phyloP scores from a whole-genome alignment of 2,329 filamentous ascomycete genomes.

The Alternaria sp. region DNA sequence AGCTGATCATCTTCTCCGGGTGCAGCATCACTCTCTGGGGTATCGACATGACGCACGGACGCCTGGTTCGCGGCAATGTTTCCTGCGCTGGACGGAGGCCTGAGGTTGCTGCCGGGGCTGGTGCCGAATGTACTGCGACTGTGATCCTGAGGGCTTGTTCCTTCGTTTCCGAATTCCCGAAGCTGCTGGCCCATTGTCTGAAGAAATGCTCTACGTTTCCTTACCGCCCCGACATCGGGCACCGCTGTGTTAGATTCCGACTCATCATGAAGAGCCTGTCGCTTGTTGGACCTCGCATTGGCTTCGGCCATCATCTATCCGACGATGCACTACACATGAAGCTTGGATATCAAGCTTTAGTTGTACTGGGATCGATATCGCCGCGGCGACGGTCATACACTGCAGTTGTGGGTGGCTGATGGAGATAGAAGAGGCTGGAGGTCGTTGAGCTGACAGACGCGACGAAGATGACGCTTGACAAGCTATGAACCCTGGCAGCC shows the following conservation, averaged over 20 bases:
- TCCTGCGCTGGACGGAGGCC: slow-evolving; percentile 11
- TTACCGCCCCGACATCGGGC: slow-evolving; percentile 7
- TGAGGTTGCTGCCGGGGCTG: slow-evolving; percentile 15
- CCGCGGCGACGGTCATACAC: not conserved
- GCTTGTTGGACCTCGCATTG: slow-evolving; percentile 20
- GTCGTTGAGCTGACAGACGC: not conserved
- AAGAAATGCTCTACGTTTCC: slow-evolving; percentile 30
- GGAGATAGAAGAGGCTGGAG: not conserved
- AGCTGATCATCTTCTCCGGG: slow-evolving; percentile 30
- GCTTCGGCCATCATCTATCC: slow-evolving; percentile 21
- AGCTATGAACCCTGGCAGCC: not conserved
- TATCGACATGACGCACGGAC: slow-evolving; percentile 12
- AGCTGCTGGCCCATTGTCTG: slow-evolving; percentile 36
- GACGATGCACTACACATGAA: not conserved
- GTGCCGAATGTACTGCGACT: slow-evolving; percentile 23
- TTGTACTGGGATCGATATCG: not conserved
- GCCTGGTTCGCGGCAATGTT: slow-evolving; percentile 2
- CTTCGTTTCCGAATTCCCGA: slow-evolving; percentile 30
- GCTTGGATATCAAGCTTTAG: not conserved
- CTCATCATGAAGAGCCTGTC: slow-evolving; percentile 16
- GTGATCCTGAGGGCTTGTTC: slow-evolving; percentile 27
- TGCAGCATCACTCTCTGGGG: slow-evolving; percentile 23
- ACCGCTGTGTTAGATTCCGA: not conserved
- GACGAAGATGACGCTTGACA: not conserved
- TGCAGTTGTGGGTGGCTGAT: not conserved